These are phyloP conservation scores for Przewalskia tangutica DNA, from an alignment of 257 asterid species.

Conservation along the genomic window DNA sequence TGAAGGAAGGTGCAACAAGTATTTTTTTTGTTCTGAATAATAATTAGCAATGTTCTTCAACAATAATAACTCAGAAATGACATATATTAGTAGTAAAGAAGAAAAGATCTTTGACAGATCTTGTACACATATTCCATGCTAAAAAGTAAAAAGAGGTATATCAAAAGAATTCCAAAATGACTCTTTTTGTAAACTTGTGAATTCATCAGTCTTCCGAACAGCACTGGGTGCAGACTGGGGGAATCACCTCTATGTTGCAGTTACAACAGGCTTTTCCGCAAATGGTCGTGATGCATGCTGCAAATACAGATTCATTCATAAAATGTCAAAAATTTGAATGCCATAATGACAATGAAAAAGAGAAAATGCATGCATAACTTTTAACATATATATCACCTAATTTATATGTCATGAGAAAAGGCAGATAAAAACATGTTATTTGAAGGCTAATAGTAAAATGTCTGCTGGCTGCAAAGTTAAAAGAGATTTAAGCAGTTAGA, in stretches of 20 bases:
- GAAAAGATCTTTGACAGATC: neutral
- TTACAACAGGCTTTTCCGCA: neutral
- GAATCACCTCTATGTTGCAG: neutral
- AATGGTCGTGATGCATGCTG: conserved; percentile 4
- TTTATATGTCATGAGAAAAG: neutral
- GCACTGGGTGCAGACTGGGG: neutral
- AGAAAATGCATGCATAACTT: neutral
- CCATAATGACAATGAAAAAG: neutral
- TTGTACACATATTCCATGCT: neutral
- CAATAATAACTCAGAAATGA: neutral
- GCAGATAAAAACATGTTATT: neutral
- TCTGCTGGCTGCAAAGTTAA: neutral
- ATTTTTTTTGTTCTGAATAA: neutral
- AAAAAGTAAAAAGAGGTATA: neutral
- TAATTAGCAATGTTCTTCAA: neutral
- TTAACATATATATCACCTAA: neutral
- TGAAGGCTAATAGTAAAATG: neutral
- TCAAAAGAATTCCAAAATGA: neutral
- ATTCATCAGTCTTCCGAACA: neutral
- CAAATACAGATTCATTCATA: neutral
- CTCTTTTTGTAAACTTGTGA: neutral
- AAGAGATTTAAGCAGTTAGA: neutral
- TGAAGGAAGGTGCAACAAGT: no score
- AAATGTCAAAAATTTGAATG: neutral
- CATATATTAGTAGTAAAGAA: neutral